These are phyloP conservation scores for Phytophthora pisi DNA, from an alignment of 352 stramenopile species.

Conservation along the genomic window DNA sequence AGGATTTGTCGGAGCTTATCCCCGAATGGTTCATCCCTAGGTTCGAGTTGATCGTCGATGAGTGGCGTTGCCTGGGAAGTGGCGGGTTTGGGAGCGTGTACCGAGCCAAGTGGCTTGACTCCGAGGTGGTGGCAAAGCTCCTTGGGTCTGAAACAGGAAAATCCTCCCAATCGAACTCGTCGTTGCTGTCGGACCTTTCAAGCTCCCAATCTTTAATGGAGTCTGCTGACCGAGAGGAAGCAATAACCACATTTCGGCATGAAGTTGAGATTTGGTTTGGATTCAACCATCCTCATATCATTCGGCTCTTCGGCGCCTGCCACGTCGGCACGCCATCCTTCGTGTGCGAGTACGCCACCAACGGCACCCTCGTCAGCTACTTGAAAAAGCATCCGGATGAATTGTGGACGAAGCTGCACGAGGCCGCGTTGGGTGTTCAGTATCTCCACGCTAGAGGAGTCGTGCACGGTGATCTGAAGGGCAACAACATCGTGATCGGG, in stretches of 20 bases:
- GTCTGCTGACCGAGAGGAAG: not conserved
- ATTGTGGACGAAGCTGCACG: slow-evolving; percentile 15
- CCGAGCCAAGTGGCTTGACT: slow-evolving; percentile 12
- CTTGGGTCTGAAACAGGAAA: not conserved
- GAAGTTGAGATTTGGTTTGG: slow-evolving; percentile 32
- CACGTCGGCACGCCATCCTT: slow-evolving; percentile 26
- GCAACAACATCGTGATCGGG: slow-evolving; percentile 26
- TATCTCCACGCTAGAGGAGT: slow-evolving; percentile 8
- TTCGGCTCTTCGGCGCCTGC: slow-evolving; percentile 10
- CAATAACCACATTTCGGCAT: slow-evolving; percentile 10
- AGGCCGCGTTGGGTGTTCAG: slow-evolving; percentile 15
- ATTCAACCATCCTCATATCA: slow-evolving; percentile 24
- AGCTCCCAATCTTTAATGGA: not conserved
- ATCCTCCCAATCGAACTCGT: not conserved
- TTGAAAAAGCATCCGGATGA: slow-evolving; percentile 11
- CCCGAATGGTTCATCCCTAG: not conserved
- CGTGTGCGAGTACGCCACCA: slow-evolving; percentile 26
- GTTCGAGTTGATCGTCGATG: slow-evolving; percentile 17
- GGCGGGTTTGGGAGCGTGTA: slow-evolving; percentile 12
- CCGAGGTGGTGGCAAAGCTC: slow-evolving; percentile 17
- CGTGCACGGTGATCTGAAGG: slow-evolving; percentile 15
- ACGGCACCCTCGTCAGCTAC: slow-evolving; percentile 24
- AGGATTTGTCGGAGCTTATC: not conserved
- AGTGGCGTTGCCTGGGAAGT: slow-evolving; percentile 6
- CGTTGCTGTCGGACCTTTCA: not conserved